phyloP scores from a whole-genome alignment of 352 stramenopile species.

The Plasmopara viticola region DNA sequence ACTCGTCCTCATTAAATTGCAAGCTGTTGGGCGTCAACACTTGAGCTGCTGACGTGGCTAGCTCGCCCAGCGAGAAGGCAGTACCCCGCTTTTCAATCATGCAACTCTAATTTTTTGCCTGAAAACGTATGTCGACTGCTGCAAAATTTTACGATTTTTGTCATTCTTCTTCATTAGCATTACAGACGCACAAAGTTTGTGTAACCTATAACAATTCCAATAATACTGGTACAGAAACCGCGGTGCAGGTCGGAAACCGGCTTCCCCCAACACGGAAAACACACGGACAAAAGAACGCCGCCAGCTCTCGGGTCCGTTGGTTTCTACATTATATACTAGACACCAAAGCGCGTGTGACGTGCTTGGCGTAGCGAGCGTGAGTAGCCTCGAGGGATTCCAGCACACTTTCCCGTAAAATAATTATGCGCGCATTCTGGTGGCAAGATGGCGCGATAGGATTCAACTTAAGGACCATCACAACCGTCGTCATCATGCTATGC shows the following conservation, averaged over 20 bases:
- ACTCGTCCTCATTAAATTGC: conserved; percentile 71
- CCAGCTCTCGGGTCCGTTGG: background rate
- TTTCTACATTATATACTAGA: conserved; percentile 1
- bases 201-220: conserved; percentile 5
- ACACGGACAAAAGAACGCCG: conserved; percentile 5
- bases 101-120: too few species aligned
- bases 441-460: conserved; percentile 1
- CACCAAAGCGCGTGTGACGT: conserved; percentile 1
- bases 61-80: conserved; percentile 22
- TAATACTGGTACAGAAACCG: conserved; percentile 1
- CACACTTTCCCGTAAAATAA: background rate
- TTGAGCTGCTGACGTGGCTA: conserved; percentile 39
- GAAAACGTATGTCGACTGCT: too few species aligned
- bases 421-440: conserved; percentile 22
- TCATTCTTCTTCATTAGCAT: background rate
- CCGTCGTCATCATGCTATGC: background rate
- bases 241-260: conserved; percentile 24
- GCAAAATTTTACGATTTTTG: background rate
- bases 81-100: conserved; percentile 6
- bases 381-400: background rate
- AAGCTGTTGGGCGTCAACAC: conserved; percentile 65
- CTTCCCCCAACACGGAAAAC: conserved; percentile 10
- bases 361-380: conserved; percentile 2
- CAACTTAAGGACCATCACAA: conserved; percentile 1
- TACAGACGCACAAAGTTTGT: conserved; percentile 1